A percentile compares a stretch with the other conserved stretches of the same genome.
Conservation (phyloP, 345 rosid species). For the Physaria fendleri region DNA sequence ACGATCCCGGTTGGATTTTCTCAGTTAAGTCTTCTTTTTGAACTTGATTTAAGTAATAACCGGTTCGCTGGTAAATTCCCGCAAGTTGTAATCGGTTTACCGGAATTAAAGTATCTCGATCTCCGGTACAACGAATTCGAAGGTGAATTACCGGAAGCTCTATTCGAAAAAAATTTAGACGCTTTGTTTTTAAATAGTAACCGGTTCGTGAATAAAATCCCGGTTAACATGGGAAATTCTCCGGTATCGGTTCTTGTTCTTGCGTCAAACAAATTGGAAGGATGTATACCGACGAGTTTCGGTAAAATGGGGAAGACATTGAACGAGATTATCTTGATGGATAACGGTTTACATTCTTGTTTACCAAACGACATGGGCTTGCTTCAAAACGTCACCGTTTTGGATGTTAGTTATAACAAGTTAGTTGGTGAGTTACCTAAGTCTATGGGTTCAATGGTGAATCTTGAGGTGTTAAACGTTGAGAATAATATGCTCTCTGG, state of each 20-base stretch:
- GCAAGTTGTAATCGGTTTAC: conserved; percentile 46
- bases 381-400: conserved; percentile 52
- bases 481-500: conserved; percentile 63
- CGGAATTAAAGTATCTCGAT: conserved; percentile 60
- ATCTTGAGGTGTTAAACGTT: conserved; percentile 49
- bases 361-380: conserved; percentile 48
- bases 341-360: conserved; percentile 59
- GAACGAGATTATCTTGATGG: conserved; percentile 51
- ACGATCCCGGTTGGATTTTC: conserved; percentile 43
- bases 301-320: conserved; percentile 62
- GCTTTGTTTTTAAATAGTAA: conserved; percentile 73
- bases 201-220: conserved; percentile 52
- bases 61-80: conserved; percentile 76
- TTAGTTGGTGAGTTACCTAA: conserved; percentile 55
- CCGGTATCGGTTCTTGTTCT: conserved; percentile 67
- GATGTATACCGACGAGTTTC: conserved; percentile 63
- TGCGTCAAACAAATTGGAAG: conserved; percentile 56
- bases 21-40: conserved; percentile 43
- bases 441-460: conserved; percentile 42
- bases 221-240: conserved; percentile 65
- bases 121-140: conserved; percentile 85
- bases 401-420: conserved; percentile 58
- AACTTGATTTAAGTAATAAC: conserved; percentile 74
- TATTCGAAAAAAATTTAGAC: conserved; percentile 68
- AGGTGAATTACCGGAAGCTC: conserved; percentile 51